These are phyloP conservation scores for Penicillium turbatum DNA, from an alignment of 495 filamentous ascomycete genomes.

Conservation along the genomic window DNA sequence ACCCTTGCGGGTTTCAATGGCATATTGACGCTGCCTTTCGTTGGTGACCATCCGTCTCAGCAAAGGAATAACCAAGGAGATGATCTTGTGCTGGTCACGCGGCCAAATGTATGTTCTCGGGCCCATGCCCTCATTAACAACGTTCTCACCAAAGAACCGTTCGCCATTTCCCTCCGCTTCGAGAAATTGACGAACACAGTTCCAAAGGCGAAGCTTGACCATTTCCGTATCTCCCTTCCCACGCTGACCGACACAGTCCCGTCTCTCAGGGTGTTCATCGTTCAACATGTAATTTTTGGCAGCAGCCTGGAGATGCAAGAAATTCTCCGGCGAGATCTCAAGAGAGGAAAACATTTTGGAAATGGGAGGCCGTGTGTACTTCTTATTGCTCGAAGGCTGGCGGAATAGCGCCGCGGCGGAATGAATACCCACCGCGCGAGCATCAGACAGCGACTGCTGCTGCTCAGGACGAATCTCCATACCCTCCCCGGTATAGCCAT, in stretches of 20 bases:
- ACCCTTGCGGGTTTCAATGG: conserved; percentile 54
- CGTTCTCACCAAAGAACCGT: conserved; percentile 51
- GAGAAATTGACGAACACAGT: conserved; percentile 55
- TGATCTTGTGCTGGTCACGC: conserved; percentile 51
- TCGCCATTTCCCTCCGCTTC: conserved; percentile 53
- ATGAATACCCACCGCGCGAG: conserved; percentile 51
- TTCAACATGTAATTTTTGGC: conserved; percentile 62
- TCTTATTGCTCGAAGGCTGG: conserved; percentile 50
- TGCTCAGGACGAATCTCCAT: conserved; percentile 37
- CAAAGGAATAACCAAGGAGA: conserved; percentile 54
- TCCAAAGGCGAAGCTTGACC: conserved; percentile 58
- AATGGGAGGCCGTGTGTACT: conserved; percentile 59
- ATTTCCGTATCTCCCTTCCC: conserved; percentile 57
- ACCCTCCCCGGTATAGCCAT: conserved; percentile 32
- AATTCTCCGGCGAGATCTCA: conserved; percentile 54
- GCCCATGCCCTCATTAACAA: conserved; percentile 40
- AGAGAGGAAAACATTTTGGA: conserved; percentile 57
- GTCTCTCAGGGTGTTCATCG: conserved; percentile 50
- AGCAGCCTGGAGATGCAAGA: conserved; percentile 54
- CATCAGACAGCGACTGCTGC: conserved; percentile 41
- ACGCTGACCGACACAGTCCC: conserved; percentile 56
- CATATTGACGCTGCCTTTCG: conserved; percentile 59
- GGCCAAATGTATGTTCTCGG: conserved; percentile 53
- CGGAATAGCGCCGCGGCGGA: conserved; percentile 58
- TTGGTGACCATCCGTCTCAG: conserved; percentile 62